Percentiles rank a stretch among this genome's conserved stretches.
Evolutionary conservation across 345 rosid genomes (phyloP).

Genomic region (Gossypium raimondii): DNA sequence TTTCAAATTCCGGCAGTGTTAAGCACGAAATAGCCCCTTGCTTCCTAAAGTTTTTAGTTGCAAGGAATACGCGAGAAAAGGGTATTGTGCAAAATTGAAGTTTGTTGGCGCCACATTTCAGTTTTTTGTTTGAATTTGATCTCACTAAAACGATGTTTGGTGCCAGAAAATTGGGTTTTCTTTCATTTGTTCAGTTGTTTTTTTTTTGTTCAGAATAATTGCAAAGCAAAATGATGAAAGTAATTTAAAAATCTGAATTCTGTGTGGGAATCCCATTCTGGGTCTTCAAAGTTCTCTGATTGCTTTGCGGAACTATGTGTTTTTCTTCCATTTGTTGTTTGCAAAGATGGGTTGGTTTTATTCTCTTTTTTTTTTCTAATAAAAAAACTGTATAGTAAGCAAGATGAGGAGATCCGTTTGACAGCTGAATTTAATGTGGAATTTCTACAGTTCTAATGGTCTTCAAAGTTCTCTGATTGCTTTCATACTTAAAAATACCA

Average conservation of each 20-base stretch:
- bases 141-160: not conserved
- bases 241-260: conserved; percentile 9
- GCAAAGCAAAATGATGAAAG: conserved; percentile 26
- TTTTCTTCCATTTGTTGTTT: not conserved
- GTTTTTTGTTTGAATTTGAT: conserved; percentile 8
- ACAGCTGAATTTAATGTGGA: conserved; percentile 33
- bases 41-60: conserved; percentile 25
- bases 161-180: not conserved
- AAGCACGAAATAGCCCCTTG: conserved; percentile 43
- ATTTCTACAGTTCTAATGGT: conserved; percentile 13
- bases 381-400: not conserved
- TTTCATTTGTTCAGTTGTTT: not conserved
- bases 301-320: conserved; percentile 10
- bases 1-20: not conserved
- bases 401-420: conserved; percentile 27
- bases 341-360: not conserved
- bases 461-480: conserved; percentile 51
- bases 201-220: not conserved
- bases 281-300: conserved; percentile 40
- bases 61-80: conserved; percentile 29
- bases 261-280: conserved; percentile 20
- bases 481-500: not conserved
- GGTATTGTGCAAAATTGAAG: conserved; percentile 29
- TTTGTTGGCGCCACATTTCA: conserved; percentile 1
- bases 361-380: not conserved